Percentiles rank a stretch among this genome's conserved stretches.
Conservation (phyloP, 768 basidiomycete species). For the Cystoderma amianthinum region DNA sequence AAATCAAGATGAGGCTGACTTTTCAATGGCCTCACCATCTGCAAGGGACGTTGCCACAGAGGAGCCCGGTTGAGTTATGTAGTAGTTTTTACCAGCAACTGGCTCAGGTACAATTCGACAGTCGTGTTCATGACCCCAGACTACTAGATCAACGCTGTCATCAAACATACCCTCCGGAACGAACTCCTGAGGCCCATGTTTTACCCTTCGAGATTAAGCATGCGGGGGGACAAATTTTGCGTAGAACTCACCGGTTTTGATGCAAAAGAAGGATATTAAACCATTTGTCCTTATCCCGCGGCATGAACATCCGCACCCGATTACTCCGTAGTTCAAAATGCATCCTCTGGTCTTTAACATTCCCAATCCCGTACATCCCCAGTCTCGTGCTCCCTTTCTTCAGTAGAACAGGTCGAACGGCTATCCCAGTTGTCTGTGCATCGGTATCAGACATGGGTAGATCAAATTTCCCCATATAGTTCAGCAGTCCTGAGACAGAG, state of each 20-base stretch:
- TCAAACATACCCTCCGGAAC: constrained; percentile 98
- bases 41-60: constrained; percentile 92
- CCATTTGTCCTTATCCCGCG: constrained; percentile 84
- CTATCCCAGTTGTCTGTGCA: constrained; percentile 66
- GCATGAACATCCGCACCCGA: constrained; percentile 95
- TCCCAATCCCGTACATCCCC: constrained; percentile 94
- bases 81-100: constrained; percentile 88
- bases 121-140: constrained; percentile 99
- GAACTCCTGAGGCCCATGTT: constrained; percentile 89
- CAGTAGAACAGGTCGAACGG: constrained; percentile 84
- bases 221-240: neutral
- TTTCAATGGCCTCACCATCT: constrained; percentile 87
- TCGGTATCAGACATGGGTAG: constrained; percentile 69
- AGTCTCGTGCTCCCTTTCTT: constrained; percentile 81
- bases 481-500: constrained; percentile 88
- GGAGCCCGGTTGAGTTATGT: constrained; percentile 91
- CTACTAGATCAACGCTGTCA: constrained; percentile 85
- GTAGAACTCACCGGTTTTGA: constrained; percentile 77
- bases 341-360: constrained; percentile 95
- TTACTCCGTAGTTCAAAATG: constrained; percentile 93
- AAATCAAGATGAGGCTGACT: constrained; percentile 36
- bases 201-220: constrained; percentile 53
- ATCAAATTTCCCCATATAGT: constrained; percentile 98
- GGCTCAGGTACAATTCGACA: constrained; percentile 87
- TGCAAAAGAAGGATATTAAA: constrained; percentile 93